phyloP scores from a whole-genome alignment of 345 rosid genomes.

The Camelina hispida region DNA sequence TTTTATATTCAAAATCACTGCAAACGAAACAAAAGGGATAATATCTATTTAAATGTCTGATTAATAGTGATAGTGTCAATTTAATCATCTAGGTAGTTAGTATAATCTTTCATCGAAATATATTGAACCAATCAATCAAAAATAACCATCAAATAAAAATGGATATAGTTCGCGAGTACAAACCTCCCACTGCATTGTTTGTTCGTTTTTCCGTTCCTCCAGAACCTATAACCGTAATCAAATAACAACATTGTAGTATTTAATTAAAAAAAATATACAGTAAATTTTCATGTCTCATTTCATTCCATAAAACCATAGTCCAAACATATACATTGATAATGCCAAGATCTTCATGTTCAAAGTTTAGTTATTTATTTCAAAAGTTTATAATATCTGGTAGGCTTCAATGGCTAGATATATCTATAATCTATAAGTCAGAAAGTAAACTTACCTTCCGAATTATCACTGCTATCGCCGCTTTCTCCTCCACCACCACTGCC shows the following conservation, averaged over 20 bases:
- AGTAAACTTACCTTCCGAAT: conserved; percentile 1
- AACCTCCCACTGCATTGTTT: conserved; percentile 18
- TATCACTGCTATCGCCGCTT: neutral
- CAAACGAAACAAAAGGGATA: neutral
- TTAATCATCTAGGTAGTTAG: neutral
- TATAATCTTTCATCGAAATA: neutral
- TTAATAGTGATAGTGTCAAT: neutral
- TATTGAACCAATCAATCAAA: neutral
- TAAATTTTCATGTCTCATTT: neutral
- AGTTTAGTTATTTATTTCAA: neutral
- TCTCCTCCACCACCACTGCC: neutral
- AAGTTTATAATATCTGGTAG: neutral
- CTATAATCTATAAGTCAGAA: neutral
- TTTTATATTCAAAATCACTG: neutral
- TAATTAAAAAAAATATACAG: neutral
- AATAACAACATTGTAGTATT: neutral
- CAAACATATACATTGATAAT: neutral
- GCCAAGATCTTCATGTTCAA: neutral
- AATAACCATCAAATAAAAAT: neutral
- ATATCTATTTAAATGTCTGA: neutral
- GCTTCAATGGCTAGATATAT: neutral
- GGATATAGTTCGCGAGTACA: conserved; percentile 1
- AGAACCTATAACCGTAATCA: neutral
- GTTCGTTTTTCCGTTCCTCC: neutral
- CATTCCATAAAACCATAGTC: neutral